A percentile compares a stretch with the other conserved stretches of the same genome.
Conservation (phyloP, 345 rosid species). For the Eucalyptus polyanthemos region DNA sequence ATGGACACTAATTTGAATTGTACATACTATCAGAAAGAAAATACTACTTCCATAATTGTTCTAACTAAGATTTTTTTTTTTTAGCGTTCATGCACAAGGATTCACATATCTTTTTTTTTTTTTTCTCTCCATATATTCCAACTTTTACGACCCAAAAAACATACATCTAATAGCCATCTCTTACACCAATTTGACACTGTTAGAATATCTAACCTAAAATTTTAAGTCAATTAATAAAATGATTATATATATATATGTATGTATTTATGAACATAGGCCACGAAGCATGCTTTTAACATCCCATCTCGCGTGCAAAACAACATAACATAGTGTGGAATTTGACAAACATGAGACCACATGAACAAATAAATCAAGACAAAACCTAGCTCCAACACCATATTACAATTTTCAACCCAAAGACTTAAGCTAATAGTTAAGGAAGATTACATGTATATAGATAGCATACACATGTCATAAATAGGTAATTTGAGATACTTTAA, state of each 20-base stretch:
- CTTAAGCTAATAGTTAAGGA: neutral
- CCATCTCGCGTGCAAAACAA: accelerated
- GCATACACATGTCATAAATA: accelerated
- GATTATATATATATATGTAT: too few relatives aligned
- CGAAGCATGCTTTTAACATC: neutral
- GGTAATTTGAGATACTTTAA: neutral
- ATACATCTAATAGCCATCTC: neutral
- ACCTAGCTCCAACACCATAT: neutral
- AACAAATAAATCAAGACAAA: neutral
- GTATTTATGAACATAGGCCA: too few relatives aligned
- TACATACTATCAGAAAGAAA: neutral
- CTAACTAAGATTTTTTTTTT: neutral
- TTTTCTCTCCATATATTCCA: accelerated
- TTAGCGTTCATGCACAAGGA: accelerated
- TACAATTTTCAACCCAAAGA: neutral
- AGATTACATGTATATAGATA: neutral
- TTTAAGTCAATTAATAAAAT: too few relatives aligned
- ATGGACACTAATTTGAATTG: neutral
- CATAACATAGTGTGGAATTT: neutral
- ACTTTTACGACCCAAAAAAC: neutral
- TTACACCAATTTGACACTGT: neutral
- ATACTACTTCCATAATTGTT: neutral
- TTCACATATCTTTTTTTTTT: neutral
- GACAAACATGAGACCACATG: neutral
- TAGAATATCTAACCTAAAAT: neutral